Conservation (phyloP, 2,329 filamentous ascomycete species). For the Teratosphaeria epicoccoides region DNA sequence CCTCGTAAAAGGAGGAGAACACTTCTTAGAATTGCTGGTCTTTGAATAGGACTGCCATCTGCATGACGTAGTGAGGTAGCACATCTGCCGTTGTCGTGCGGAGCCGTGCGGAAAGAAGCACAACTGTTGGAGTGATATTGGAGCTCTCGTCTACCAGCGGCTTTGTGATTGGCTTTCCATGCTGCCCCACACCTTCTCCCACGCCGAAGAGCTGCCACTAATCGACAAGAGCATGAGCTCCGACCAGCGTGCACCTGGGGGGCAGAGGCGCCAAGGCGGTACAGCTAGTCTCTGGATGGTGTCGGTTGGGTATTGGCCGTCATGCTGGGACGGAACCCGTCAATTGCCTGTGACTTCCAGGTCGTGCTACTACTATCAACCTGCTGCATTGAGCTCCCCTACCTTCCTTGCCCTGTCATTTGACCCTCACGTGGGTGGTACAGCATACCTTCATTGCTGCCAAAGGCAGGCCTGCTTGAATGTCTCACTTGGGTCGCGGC, state of each 20-base stretch:
- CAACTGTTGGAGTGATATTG: not conserved
- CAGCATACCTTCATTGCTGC: not conserved
- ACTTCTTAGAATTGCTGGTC: no score
- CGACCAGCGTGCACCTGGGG: not conserved
- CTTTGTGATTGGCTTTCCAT: not conserved
- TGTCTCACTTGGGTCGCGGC: not conserved
- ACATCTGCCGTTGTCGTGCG: not conserved
- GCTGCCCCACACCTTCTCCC: not conserved
- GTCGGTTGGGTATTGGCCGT: not conserved
- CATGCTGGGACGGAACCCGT: not conserved
- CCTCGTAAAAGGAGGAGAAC: no score
- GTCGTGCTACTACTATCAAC: not conserved
- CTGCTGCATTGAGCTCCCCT: not conserved
- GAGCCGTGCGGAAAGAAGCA: not conserved
- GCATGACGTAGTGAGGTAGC: no score
- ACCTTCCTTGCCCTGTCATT: not conserved
- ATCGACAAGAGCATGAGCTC: not conserved
- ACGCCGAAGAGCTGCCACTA: not conserved
- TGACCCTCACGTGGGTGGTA: not conserved
- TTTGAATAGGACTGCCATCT: no score
- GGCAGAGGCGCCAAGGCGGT: not conserved
- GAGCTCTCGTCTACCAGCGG: not conserved
- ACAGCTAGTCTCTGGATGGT: not conserved
- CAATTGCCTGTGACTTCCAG: not conserved
- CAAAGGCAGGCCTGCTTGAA: not conserved